Base-by-base conservation (phyloP, 352 stramenopile species). In the Pythium rhizo-oryzae region DNA sequence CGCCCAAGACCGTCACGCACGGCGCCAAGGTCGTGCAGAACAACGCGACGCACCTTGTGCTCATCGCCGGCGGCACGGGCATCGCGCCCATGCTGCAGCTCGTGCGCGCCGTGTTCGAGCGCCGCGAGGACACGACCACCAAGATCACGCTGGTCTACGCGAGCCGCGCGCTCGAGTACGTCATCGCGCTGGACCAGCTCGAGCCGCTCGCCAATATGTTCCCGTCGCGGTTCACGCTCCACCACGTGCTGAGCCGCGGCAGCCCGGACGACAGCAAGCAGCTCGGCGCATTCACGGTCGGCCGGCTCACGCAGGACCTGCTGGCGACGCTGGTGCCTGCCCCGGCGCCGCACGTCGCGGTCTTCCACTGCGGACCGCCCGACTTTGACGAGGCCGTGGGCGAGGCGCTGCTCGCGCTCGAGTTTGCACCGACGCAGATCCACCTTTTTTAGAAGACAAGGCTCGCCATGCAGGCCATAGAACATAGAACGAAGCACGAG, bases 1-100 rank as follows among this genome's bases (percentile, higher is more conserved):
- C 77, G 9, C 72, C 81, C 0, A 78, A 77, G 2, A 74, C 79
- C 0, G 74, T 93, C 56, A 87, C 78, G 16, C 75, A 78, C 33
- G 77, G 80, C 16, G 74, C 75, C 30, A 81, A 82, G 35, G 56
- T 69, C 2, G 81, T 87, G 46, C 44, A 87, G 37, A 25, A 41
- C 41, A 53, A 63, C 35, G 79, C 83, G 21, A 70, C 62, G n/a
- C 84, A 96, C 51, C 63, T 94, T 33, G 84, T 92, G 41, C 74
- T 95, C 62, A 64, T 96, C 67, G 85, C 88, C 58, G 88, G 80
- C 0, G 88, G 88, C 8, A 93, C 79, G 23, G 88, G 88, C 58
- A 92, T 96, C 62, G 80, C 87, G 11, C 88, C 88, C 0, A 94
- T 96, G 86, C 84, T 96, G 30, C 84, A 94, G 67, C 61, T 96